A percentile compares a stretch with the other conserved stretches of the same genome.
Evolutionary conservation across 331 rosid genomes (phyloP).

Genomic region (Stylosanthes scabra): DNA sequence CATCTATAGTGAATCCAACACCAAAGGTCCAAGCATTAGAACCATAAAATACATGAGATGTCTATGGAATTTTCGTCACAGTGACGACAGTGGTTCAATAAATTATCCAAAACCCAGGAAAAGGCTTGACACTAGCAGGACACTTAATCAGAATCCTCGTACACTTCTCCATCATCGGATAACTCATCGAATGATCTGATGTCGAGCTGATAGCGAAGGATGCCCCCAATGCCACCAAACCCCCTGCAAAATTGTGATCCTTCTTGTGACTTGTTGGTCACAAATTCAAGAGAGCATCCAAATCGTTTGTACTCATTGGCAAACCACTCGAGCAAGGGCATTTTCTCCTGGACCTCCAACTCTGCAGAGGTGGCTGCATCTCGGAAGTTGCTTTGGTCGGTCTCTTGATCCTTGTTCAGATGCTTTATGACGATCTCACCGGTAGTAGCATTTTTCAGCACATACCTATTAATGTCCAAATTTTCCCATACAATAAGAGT

Average conservation of each 20-base stretch:
- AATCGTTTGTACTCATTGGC: slow-evolving; percentile 68
- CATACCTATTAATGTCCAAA: slow-evolving; percentile 63
- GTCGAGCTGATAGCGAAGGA: slow-evolving; percentile 78
- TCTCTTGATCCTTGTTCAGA: slow-evolving; percentile 66
- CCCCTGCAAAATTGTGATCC: slow-evolving; percentile 84
- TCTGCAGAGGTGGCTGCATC: slow-evolving; percentile 50
- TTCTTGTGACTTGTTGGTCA: slow-evolving; percentile 80
- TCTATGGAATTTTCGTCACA: slow-evolving; percentile 1
- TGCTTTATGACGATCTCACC: slow-evolving; percentile 62
- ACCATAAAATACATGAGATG: slow-evolving; percentile 26
- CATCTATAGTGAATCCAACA: too few relatives aligned
- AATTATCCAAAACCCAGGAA: slow-evolving; percentile 25
- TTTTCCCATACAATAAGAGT: slow-evolving; percentile 72
- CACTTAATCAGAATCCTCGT: slow-evolving; percentile 60
- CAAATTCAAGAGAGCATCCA: slow-evolving; percentile 70
- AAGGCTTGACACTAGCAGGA: slow-evolving; percentile 8
- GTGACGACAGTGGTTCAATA: slow-evolving; percentile 24
- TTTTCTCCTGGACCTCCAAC: slow-evolving; percentile 72
- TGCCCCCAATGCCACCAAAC: slow-evolving; percentile 77
- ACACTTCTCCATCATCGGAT: slow-evolving; percentile 61
- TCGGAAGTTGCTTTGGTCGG: slow-evolving; percentile 60
- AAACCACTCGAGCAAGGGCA: slow-evolving; percentile 75
- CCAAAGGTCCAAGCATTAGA: not conserved
- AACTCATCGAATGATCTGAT: slow-evolving; percentile 69
- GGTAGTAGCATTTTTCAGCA: slow-evolving; percentile 55